Base-by-base conservation (phyloP, 805 yeast species). In the Maudiozyma turicensis region DNA sequence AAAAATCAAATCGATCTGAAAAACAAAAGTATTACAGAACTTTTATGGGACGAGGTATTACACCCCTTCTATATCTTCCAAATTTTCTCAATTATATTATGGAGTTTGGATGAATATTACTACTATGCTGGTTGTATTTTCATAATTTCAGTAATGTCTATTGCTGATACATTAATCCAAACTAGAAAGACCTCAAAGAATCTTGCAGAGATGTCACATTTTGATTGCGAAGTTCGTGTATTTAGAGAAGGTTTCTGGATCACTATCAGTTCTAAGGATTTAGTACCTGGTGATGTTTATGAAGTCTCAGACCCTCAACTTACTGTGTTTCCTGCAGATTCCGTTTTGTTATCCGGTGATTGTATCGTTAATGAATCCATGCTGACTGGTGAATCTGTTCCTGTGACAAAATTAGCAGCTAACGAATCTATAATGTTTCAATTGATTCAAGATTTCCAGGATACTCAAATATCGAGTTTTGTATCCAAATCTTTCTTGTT, bases 301-400 rank as follows among this genome's bases (percentile, higher is more conserved):
- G 99, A 93, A 68, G 80, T 93, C 35, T 82, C 89, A 1, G 97
- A 90, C 59, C 95, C 97, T 0, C 77, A 85, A 0, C 69, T 93
- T 49, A 58, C 72, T 3, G 59, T 76, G 1, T 74, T 91, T 44
- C 99, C 99, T 0, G 89, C 96, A 62, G 99, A 93, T 66, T 84
- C 95, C 0, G 66, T 93, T 10, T 71, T 93, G 45, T 68, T 91
- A 15, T 79, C 89, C 34, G 99, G 99, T 46, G 98, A 90, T 62
- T 86, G 95, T 63, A 89, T 93, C 48, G 85, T 93, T n/a, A 93
- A 93, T 65, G 99, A 93, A 63, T 86, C 97, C 6, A 93, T 93
- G 96, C 74, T 93, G 20, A 93, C 99, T 0, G 99, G 99, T 39
- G 99, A 93, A 65, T 88, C 96, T 47, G 97, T 93, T 1, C 99